Conservation (phyloP, 2,329 filamentous ascomycete genomes). For the Epichloe coenophiala region DNA sequence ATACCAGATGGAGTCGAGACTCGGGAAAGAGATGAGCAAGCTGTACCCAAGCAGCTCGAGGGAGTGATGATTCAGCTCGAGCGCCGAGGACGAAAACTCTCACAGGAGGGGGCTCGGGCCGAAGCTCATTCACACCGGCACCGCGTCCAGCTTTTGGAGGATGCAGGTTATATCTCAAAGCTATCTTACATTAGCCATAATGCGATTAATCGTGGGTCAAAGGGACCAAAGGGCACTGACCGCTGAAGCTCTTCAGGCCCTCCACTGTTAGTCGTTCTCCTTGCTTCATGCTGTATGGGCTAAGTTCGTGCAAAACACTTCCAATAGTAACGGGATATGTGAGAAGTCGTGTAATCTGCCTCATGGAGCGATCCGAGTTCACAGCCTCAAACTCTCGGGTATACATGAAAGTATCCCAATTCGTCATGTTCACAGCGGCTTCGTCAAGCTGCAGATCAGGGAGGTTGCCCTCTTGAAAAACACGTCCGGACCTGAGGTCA, state of each 20-base stretch:
- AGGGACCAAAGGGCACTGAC: constrained; percentile 35
- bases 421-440: constrained; percentile 89
- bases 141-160: constrained; percentile 70
- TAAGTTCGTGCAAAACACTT: constrained; percentile 86
- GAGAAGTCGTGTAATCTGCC: constrained; percentile 82
- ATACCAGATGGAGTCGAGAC: constrained; percentile 77
- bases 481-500: constrained; percentile 76
- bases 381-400: constrained; percentile 83
- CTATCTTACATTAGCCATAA: constrained; percentile 27
- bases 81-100: constrained; percentile 89
- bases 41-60: constrained; percentile 87
- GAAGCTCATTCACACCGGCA: constrained; percentile 61
- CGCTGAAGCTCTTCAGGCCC: constrained; percentile 85
- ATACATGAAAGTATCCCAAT: constrained; percentile 96
- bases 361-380: constrained; percentile 78
- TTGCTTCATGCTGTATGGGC: constrained; percentile 71
- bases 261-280: constrained; percentile 70
- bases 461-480: constrained; percentile 90
- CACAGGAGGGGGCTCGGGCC: constrained; percentile 74
- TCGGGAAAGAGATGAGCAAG: constrained; percentile 90
- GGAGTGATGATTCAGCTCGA: constrained; percentile 91
- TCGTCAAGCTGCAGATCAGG: constrained; percentile 79
- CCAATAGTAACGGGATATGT: constrained; percentile 90
- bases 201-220: neutral
- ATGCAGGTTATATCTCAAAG: constrained; percentile 85